Base-by-base conservation (phyloP, 768 basidiomycete species). In the Pisolithus microcarpus region DNA sequence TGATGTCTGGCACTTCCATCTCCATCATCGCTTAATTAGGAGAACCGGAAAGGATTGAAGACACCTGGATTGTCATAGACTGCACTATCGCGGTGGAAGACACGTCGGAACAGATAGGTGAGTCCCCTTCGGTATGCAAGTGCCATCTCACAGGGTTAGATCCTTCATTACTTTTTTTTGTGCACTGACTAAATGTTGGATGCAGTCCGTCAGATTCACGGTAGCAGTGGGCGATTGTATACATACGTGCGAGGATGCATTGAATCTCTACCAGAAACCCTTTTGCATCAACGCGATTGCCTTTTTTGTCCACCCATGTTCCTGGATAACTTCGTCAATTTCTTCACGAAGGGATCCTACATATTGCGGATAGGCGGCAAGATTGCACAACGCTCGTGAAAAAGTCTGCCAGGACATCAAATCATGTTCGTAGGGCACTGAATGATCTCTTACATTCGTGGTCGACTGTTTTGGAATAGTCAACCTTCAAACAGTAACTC, bases 1-100 rank as follows among this genome's bases (percentile, higher is more conserved):
- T 68, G 70, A 39, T 72, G 61, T 52, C 66, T 71, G 1, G 40
- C 54, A 7, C 47, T 53, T 23, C 72, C 71, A 1, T 55, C 67
- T 2, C 65, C 58, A 30, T 49, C 57, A 16, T 72, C 64, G 40
- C 65, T 56, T 55, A 70, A 62, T 13, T 67, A 58, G 0, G 69
- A 62, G 55, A 78, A 81, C 2, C 80, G 75, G 61, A 77, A 79
- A 0, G 73, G 73, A 37, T 78, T 69, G 53, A 82, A 75, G 4
- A 48, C 52, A 0, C 61, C 18, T 0, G 74, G 53, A 31, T 72
- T 61, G 1, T 66, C 54, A 39, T 75, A 74, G 7, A 54, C 6
- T 4, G 23, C 38, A 9, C 51, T 43, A 10, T 65, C 59, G 3
- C 31, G 51, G 39, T 67, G 65, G 0, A 61, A 58, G 57, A 15